These are phyloP conservation scores for Thermochaetoides thermophila DNA, from an alignment of 495 filamentous ascomycete genomes.

Conservation along the genomic window DNA sequence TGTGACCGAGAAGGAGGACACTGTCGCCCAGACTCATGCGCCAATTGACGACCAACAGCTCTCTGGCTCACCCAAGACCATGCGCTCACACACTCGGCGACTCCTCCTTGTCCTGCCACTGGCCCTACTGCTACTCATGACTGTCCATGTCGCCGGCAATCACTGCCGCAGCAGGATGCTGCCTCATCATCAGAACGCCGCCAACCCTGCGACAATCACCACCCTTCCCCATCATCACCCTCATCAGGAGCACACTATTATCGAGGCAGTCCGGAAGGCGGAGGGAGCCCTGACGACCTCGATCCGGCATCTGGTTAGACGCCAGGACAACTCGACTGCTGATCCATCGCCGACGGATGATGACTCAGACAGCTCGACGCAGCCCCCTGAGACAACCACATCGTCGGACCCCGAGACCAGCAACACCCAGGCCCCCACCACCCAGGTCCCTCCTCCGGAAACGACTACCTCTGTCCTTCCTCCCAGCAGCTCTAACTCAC, in stretches of 20 bases:
- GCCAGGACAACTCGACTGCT: constrained; percentile 12
- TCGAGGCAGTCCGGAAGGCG: constrained; percentile 18
- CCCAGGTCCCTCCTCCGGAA: background rate
- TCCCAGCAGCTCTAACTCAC: no score
- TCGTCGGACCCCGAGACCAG: background rate
- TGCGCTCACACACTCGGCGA: constrained; percentile 12
- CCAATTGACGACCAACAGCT: constrained; percentile 2
- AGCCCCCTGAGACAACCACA: background rate
- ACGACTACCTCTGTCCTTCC: constrained; percentile 1
- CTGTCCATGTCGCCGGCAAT: no score
- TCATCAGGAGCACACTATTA: constrained; percentile 19
- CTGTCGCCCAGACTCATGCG: constrained; percentile 1
- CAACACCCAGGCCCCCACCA: background rate
- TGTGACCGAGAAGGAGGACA: constrained; percentile 4
- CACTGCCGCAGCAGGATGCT: no score
- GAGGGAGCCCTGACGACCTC: constrained; percentile 21
- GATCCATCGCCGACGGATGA: background rate
- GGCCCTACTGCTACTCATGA: no score
- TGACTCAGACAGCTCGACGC: background rate
- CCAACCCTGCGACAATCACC: no score
- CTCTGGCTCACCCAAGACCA: constrained; percentile 6
- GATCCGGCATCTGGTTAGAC: constrained; percentile 24
- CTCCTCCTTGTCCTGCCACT: constrained; percentile 17
- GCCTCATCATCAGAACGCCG: no score
- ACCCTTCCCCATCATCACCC: no score